These are phyloP conservation scores for Colletotrichum sp. DNA, from an alignment of 2,329 filamentous ascomycete genomes.

Conservation along the genomic window DNA sequence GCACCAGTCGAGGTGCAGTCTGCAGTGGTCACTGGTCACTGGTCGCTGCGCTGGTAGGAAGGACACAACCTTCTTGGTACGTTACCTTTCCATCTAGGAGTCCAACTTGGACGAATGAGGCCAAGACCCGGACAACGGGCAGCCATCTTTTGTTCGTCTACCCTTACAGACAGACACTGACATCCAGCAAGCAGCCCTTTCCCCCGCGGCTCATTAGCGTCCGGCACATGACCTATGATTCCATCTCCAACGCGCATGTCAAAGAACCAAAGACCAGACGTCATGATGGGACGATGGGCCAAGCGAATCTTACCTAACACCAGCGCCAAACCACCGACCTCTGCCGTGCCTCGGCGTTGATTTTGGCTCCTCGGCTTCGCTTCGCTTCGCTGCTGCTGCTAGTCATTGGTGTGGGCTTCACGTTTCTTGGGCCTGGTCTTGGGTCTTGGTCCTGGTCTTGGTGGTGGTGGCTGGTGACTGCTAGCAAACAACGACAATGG, in stretches of 20 bases:
- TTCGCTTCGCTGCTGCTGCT: not conserved
- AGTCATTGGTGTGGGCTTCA: not conserved
- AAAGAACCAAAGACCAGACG: not conserved
- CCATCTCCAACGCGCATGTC: not conserved
- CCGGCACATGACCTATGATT: not conserved
- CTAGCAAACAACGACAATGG: not conserved
- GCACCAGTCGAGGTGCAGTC: not conserved
- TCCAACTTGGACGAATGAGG: not conserved
- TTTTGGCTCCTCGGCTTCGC: not conserved
- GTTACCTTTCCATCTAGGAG: not conserved
- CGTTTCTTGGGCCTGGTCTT: not conserved
- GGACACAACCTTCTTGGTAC: not conserved
- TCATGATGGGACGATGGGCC: slow-evolving; percentile 8
- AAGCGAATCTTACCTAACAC: slow-evolving; percentile 3
- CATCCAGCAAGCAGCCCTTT: not conserved
- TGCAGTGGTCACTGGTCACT: not conserved
- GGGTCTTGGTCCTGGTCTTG: not conserved
- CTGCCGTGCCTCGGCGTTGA: not conserved
- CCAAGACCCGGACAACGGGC: not conserved
- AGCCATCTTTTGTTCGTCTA: not conserved
- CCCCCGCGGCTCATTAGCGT: not conserved
- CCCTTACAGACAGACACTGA: not conserved
- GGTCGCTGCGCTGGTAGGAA: not conserved
- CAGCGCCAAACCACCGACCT: not conserved
- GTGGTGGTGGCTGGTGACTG: not conserved